phyloP scores from a whole-genome alignment of 768 basidiomycete genomes.

The Suillus placidus region DNA sequence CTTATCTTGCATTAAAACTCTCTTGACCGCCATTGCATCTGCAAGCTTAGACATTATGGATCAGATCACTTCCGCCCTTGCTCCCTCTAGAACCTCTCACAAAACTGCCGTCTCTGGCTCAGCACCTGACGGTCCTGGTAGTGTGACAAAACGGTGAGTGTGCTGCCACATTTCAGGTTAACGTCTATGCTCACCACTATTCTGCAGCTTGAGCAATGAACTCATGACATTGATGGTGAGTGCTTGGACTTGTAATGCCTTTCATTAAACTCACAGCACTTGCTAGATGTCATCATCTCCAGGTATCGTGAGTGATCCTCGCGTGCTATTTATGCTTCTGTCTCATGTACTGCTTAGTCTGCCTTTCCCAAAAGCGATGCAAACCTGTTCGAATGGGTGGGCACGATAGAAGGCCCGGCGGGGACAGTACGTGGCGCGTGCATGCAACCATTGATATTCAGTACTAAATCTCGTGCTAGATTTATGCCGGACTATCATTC shows the following conservation, averaged over 20 bases:
- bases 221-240: constrained; percentile 88
- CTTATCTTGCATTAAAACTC: constrained; percentile 16
- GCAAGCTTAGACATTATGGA: constrained; percentile 53
- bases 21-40: constrained; percentile 14
- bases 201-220: constrained; percentile 72
- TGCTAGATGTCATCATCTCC: constrained; percentile 85
- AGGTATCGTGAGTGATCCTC: constrained; percentile 66
- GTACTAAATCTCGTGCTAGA: constrained; percentile 39
- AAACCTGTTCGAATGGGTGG: constrained; percentile 89
- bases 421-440: constrained; percentile 59
- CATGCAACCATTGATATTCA: constrained; percentile 9
- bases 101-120: constrained; percentile 60
- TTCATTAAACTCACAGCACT: constrained; percentile 15
- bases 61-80: constrained; percentile 66
- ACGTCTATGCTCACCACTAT: constrained; percentile 10
- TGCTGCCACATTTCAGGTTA: neutral
- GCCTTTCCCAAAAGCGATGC: constrained; percentile 88
- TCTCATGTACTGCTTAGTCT: constrained; percentile 51
- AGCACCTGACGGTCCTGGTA: constrained; percentile 63
- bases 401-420: constrained; percentile 81
- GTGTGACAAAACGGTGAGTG: constrained; percentile 78
- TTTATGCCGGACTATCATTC: constrained; percentile 80
- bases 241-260: constrained; percentile 6
- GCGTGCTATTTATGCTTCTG: neutral
- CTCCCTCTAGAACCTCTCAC: constrained; percentile 55